A percentile compares a stretch with the other conserved stretches of the same genome.
These are phyloP conservation scores for Penicillium taxi DNA, from an alignment of 495 filamentous ascomycete species.

Conservation along the genomic window DNA sequence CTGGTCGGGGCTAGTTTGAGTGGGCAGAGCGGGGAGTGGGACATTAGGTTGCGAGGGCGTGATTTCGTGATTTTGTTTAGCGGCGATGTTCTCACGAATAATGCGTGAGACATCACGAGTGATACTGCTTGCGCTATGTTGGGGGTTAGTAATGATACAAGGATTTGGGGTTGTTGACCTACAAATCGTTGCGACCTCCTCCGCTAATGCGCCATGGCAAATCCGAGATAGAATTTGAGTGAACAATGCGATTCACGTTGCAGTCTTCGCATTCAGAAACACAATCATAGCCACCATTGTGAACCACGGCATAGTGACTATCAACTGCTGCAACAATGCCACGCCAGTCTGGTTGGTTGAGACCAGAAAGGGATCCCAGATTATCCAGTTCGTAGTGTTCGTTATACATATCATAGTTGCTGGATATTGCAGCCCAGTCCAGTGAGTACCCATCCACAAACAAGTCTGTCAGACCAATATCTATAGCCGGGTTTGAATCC, in stretches of 20 bases:
- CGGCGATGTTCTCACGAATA: slow-evolving; percentile 34
- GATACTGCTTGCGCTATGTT: slow-evolving; percentile 34
- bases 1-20: slow-evolving; percentile 4
- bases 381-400: slow-evolving; percentile 37
- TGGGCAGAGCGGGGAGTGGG: slow-evolving; percentile 16
- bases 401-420: slow-evolving; percentile 33
- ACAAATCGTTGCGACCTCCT: slow-evolving; percentile 36
- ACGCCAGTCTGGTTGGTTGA: slow-evolving; percentile 39
- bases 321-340: slow-evolving; percentile 42
- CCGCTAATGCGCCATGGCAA: slow-evolving; percentile 38
- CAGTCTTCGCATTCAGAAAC: slow-evolving; percentile 24
- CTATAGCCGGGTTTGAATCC: slow-evolving; percentile 13
- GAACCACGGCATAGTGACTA: slow-evolving; percentile 36
- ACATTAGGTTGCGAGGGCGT: slow-evolving; percentile 9
- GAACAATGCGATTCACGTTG: slow-evolving; percentile 31
- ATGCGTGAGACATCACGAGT: slow-evolving; percentile 38
- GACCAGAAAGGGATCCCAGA: slow-evolving; percentile 37
- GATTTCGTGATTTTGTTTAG: slow-evolving; percentile 13
- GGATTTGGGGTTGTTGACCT: slow-evolving; percentile 8
- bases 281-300: slow-evolving; percentile 29
- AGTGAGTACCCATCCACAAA: slow-evolving; percentile 32
- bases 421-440: slow-evolving; percentile 33
- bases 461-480: slow-evolving; percentile 29
- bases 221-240: slow-evolving; percentile 20
- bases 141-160: slow-evolving; percentile 11